Evolutionary conservation across 2,329 filamentous ascomycete species (phyloP).

Genomic region (Neopestalotiopsis clavispora): DNA sequence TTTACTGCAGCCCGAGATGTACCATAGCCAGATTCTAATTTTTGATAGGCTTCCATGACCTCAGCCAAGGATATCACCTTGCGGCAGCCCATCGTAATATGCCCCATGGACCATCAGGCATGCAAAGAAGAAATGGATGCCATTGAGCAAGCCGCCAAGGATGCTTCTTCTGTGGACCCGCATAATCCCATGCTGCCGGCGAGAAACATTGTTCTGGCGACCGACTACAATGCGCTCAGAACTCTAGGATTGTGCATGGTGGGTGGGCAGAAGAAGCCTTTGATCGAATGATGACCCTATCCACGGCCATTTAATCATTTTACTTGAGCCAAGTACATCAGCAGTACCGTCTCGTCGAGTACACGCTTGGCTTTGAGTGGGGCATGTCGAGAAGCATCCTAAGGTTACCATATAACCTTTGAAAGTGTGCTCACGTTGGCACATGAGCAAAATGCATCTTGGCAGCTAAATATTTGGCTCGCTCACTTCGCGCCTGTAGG

Average conservation of each 20-base stretch:
- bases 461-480: background rate
- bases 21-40: conserved; percentile 18
- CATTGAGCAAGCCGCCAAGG: conserved; percentile 93
- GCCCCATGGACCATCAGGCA: conserved; percentile 89
- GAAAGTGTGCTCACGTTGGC: background rate
- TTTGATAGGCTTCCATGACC: conserved; percentile 78
- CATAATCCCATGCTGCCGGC: conserved; percentile 94
- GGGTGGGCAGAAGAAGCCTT: conserved; percentile 67
- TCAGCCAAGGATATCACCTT: conserved; percentile 87
- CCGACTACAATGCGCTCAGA: conserved; percentile 68
- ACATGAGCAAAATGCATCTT: too few relatives aligned
- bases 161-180: conserved; percentile 84
- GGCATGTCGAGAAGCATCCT: background rate
- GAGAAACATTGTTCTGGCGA: conserved; percentile 78
- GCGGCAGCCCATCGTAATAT: conserved; percentile 93
- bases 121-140: conserved; percentile 99
- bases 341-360: background rate
- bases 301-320: background rate
- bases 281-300: conserved; percentile 59
- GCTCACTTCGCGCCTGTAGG: background rate
- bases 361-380: background rate
- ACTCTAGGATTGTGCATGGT: conserved; percentile 69
- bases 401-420: background rate
- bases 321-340: background rate
- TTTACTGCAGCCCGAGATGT: conserved; percentile 17